Evolutionary conservation across 768 basidiomycete species (phyloP).

Genomic region (Agrocybe pediades): DNA sequence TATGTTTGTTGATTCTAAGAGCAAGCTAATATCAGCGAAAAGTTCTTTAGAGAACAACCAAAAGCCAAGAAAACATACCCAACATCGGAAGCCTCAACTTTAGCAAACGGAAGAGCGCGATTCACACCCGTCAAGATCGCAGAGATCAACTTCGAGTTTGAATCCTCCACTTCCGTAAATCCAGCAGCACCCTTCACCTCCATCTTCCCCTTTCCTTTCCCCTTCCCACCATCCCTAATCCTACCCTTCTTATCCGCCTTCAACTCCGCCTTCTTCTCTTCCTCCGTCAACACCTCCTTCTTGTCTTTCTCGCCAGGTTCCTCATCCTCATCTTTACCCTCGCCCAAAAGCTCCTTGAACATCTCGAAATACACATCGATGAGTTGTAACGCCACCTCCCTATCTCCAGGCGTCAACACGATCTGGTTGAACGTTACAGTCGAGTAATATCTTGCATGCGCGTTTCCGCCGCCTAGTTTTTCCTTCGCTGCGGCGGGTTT

Average conservation of each 20-base stretch:
- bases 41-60: too few relatives aligned
- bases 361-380: conserved; percentile 94
- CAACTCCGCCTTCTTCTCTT: conserved; percentile 31
- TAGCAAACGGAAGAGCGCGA: conserved; percentile 91
- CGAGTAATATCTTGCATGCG: conserved; percentile 89
- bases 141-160: conserved; percentile 80
- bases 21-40: not conserved
- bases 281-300: conserved; percentile 43
- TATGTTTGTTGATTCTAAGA: conserved; percentile 76
- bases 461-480: conserved; percentile 50
- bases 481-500: conserved; percentile 29
- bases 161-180: conserved; percentile 76
- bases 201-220: conserved; percentile 35
- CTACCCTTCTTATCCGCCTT: conserved; percentile 40
- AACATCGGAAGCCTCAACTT: conserved; percentile 66
- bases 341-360: conserved; percentile 85
- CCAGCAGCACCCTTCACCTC: conserved; percentile 59
- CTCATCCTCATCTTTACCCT: conserved; percentile 42
- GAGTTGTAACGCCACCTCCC: conserved; percentile 73
- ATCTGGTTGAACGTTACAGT: conserved; percentile 95
- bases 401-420: conserved; percentile 67
- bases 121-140: conserved; percentile 94
- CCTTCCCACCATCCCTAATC: conserved; percentile 24
- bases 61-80: conserved; percentile 57
- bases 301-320: conserved; percentile 34